These are phyloP conservation scores for Penicillium capsulatum DNA, from an alignment of 2,329 filamentous ascomycete genomes.

Conservation along the genomic window DNA sequence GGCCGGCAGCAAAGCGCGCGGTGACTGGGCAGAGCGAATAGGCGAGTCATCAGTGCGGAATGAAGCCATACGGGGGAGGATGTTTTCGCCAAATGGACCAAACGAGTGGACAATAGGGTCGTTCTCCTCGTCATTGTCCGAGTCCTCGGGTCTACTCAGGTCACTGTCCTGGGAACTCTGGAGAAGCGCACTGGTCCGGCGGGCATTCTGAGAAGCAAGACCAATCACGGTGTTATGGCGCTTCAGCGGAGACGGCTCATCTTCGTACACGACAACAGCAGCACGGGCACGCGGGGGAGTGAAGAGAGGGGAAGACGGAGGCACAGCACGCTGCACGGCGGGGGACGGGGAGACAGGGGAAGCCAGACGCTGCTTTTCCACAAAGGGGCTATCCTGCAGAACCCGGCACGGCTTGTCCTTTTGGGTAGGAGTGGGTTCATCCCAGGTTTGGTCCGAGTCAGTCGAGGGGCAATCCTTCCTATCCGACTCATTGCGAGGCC, in stretches of 20 bases:
- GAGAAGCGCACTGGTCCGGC: conserved; percentile 31
- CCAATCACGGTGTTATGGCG: conserved; percentile 26
- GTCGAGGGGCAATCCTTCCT: conserved; percentile 51
- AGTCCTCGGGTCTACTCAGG: conserved; percentile 52
- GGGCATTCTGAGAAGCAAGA: conserved; percentile 32
- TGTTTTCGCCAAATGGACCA: conserved; percentile 79
- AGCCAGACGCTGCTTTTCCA: conserved; percentile 58
- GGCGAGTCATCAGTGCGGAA: conserved; percentile 66
- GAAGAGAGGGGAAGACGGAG: conserved; percentile 42
- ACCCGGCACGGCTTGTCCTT: conserved; percentile 25
- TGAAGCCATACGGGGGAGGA: conserved; percentile 75
- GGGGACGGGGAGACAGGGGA: conserved; percentile 75
- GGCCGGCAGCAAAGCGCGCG: conserved; percentile 25
- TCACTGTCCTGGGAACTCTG: conserved; percentile 36
- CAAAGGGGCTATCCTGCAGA: conserved; percentile 48
- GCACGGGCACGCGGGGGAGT: conserved; percentile 44
- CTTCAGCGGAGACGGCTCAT: conserved; percentile 56
- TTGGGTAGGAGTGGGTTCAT: conserved; percentile 48
- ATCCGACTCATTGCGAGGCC: conserved; percentile 59
- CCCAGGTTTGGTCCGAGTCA: conserved; percentile 67
- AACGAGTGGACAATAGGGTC: conserved; percentile 91
- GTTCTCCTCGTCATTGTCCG: conserved; percentile 86
- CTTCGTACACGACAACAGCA: conserved; percentile 66
- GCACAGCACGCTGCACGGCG: conserved; percentile 45
- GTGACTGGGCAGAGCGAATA: conserved; percentile 39